These are phyloP conservation scores for Podaxis sp. DNA, from an alignment of 768 basidiomycete genomes.

Conservation along the genomic window DNA sequence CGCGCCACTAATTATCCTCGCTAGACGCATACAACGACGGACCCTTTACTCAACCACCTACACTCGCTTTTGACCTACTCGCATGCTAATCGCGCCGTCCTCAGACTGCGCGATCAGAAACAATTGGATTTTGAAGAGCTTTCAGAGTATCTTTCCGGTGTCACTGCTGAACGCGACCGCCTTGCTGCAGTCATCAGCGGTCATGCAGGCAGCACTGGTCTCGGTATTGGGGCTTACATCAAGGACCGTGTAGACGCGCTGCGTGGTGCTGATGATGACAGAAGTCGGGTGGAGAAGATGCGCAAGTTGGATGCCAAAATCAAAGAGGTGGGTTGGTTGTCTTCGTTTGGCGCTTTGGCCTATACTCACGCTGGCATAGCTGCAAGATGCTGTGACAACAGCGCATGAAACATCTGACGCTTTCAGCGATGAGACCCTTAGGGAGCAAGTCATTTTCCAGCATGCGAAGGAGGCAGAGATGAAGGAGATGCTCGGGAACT, in stretches of 20 bases:
- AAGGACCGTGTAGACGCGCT: constrained; percentile 91
- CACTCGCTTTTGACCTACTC: constrained; percentile 95
- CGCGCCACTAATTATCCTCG: background rate
- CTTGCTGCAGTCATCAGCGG: constrained; percentile 86
- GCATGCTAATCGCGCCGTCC: constrained; percentile 88
- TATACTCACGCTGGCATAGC: constrained; percentile 41
- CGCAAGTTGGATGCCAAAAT: constrained; percentile 90
- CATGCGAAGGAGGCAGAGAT: constrained; percentile 91
- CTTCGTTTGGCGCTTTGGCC: constrained; percentile 2
- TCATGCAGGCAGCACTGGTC: constrained; percentile 81
- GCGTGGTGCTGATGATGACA: constrained; percentile 90
- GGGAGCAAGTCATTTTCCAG: constrained; percentile 90
- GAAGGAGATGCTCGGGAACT: constrained; percentile 89
- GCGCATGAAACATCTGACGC: constrained; percentile 96
- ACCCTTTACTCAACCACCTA: constrained; percentile 87
- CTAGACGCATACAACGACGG: constrained; percentile 87
- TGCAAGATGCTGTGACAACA: constrained; percentile 94
- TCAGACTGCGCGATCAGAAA: constrained; percentile 96
- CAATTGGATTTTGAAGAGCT: constrained; percentile 98
- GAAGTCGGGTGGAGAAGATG: constrained; percentile 92
- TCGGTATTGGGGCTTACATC: constrained; percentile 86
- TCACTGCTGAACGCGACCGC: constrained; percentile 90
- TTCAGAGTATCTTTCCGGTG: constrained; percentile 90
- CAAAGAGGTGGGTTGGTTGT: constrained; percentile 71
- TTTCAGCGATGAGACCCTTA: constrained; percentile 92